A percentile compares a stretch with the other conserved stretches of the same genome.
These are phyloP conservation scores for Gynandropsis gynandra DNA, from an alignment of 345 rosid genomes.

Conservation along the genomic window DNA sequence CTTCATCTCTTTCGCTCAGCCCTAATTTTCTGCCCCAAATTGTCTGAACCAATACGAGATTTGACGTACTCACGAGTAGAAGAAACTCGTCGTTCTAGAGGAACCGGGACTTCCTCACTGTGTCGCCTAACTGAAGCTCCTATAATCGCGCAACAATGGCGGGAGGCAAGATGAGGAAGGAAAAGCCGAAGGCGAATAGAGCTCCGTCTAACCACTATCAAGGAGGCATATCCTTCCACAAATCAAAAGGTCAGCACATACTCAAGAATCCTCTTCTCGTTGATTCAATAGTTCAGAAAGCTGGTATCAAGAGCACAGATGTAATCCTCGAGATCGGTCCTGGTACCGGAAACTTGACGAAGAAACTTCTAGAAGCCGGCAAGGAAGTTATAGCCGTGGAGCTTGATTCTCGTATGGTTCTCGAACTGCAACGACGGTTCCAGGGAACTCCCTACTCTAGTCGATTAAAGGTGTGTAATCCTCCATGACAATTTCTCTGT, in stretches of 20 bases:
- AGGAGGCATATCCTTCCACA: constrained; percentile 85
- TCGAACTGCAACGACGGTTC: constrained; percentile 82
- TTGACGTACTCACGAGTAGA: background rate
- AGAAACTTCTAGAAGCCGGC: constrained; percentile 85
- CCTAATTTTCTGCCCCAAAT: constrained; percentile 10
- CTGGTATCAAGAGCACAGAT: constrained; percentile 76
- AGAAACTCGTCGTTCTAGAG: background rate
- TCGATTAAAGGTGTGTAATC: constrained; percentile 63
- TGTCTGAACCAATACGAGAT: background rate
- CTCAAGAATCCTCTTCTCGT: constrained; percentile 82
- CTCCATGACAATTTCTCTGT: constrained; percentile 2
- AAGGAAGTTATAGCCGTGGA: constrained; percentile 79
- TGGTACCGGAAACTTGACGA: constrained; percentile 88
- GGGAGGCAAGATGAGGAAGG: constrained; percentile 75
- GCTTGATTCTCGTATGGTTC: constrained; percentile 88
- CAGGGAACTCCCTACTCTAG: constrained; percentile 64
- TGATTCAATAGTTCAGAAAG: constrained; percentile 73
- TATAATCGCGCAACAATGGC: constrained; percentile 47
- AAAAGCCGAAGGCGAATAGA: constrained; percentile 41
- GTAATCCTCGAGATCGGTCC: constrained; percentile 88
- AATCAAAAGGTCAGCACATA: constrained; percentile 86
- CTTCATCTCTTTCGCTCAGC: constrained; percentile 7
- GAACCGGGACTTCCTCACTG: no score
- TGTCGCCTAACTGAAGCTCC: no score
- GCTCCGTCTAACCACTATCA: constrained; percentile 63